phyloP scores from a whole-genome alignment of 2,329 filamentous ascomycete genomes.

The Fusarium solani-melongenae region DNA sequence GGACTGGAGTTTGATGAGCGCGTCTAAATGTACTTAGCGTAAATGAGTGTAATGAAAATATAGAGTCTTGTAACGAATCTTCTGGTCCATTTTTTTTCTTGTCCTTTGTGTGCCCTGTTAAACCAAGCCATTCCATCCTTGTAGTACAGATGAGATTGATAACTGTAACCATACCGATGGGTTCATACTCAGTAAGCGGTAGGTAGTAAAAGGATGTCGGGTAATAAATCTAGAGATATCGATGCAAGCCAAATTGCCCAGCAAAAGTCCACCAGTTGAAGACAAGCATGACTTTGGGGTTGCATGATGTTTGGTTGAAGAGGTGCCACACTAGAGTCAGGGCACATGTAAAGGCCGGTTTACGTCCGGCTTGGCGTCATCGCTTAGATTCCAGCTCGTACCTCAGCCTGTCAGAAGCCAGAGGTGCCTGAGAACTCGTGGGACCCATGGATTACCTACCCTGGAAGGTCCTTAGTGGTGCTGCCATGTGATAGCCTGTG shows the following conservation, averaged over 20 bases:
- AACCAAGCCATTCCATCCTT: background rate
- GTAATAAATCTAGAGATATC: background rate
- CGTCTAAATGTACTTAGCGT: conserved; percentile 25
- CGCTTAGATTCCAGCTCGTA: background rate
- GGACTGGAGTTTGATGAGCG: background rate
- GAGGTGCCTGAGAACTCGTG: background rate
- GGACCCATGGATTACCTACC: background rate
- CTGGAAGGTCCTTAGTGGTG: background rate
- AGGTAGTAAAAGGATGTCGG: background rate
- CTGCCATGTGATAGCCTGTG: background rate
- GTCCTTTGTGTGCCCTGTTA: background rate
- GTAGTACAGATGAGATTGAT: background rate
- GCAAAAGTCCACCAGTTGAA: background rate
- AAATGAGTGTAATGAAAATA: conserved; percentile 8
- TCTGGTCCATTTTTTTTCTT: background rate
- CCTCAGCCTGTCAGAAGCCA: background rate
- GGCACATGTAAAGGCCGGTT: background rate
- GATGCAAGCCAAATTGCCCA: background rate
- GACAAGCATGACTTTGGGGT: background rate
- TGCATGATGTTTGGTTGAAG: background rate
- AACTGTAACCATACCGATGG: background rate
- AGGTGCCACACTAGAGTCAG: background rate
- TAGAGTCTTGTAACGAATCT: background rate
- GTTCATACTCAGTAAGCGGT: background rate
- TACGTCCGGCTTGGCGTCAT: conserved; percentile 1